A percentile compares a stretch with the other conserved stretches of the same genome.
phyloP scores from a whole-genome alignment of 805 yeast genomes.

The Spathaspora boniae region DNA sequence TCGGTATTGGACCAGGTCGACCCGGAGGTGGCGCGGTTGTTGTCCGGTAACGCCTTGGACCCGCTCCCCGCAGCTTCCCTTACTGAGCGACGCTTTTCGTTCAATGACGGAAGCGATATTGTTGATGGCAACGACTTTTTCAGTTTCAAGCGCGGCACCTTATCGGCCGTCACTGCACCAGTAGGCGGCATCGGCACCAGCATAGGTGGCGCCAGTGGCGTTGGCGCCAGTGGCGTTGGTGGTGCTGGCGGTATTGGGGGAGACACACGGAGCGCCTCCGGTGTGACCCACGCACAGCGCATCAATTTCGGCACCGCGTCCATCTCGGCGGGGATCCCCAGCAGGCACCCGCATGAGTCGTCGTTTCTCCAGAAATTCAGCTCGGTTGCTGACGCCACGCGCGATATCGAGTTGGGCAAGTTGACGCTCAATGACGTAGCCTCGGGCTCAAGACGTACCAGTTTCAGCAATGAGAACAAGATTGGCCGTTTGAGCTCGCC shows the following conservation, averaged over 20 bases:
- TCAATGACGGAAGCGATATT: conserved; percentile 42
- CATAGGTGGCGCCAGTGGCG: conserved; percentile 5
- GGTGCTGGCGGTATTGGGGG: conserved; percentile 20
- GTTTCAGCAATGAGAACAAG: conserved; percentile 38
- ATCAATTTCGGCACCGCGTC: conserved; percentile 57
- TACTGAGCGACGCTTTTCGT: conserved; percentile 37
- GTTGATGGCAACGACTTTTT: conserved; percentile 34
- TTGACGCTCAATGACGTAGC: conserved; percentile 19
- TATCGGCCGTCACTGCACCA: conserved; percentile 47
- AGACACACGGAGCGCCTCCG: conserved; percentile 14
- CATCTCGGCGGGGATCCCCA: conserved; percentile 53
- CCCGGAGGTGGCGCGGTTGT: conserved; percentile 36
- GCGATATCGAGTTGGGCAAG: conserved; percentile 53
- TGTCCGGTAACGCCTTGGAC: conserved; percentile 9
- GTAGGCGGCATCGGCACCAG: conserved; percentile 24
- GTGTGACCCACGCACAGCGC: conserved; percentile 13
- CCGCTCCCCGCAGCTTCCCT: conserved; percentile 10
- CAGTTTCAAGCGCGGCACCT: conserved; percentile 46
- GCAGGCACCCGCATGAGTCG: conserved; percentile 43
- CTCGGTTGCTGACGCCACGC: conserved; percentile 64
- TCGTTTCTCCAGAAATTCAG: conserved; percentile 61
- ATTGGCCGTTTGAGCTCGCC: conserved; percentile 12
- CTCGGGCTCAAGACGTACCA: conserved; percentile 52
- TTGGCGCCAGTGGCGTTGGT: conserved; percentile 5
- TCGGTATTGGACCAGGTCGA: conserved; percentile 38